Evolutionary conservation across 2,329 filamentous ascomycete species (phyloP).

Genomic region (Pleoardoris graminearum): DNA sequence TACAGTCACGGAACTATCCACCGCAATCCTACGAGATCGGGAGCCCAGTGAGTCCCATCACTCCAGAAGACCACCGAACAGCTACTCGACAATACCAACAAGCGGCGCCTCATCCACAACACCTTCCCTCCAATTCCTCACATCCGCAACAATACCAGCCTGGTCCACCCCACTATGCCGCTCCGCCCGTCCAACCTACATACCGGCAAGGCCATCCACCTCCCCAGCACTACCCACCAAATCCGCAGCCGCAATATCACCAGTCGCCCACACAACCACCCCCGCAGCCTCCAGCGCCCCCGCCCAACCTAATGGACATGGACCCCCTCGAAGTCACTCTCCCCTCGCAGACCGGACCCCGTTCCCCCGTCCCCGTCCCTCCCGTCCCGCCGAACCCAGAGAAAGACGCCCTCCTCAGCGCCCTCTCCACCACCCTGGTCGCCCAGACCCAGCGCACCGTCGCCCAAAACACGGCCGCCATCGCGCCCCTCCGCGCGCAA

Average conservation of each 20-base stretch:
- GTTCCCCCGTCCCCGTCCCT: constrained; percentile 65
- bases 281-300: constrained; percentile 12
- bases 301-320: constrained; percentile 60
- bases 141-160: constrained; percentile 22
- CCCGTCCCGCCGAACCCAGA: constrained; percentile 95
- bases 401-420: constrained; percentile 81
- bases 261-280: constrained; percentile 14
- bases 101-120: constrained; percentile 22
- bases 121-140: constrained; percentile 13
- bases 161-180: constrained; percentile 21
- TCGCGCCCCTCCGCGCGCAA: constrained; percentile 78
- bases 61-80: constrained; percentile 30
- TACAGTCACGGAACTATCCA: constrained; percentile 30
- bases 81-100: constrained; percentile 23
- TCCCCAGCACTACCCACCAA: constrained; percentile 40
- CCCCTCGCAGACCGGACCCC: constrained; percentile 52
- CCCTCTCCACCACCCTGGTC: constrained; percentile 72
- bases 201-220: constrained; percentile 24
- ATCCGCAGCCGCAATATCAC: constrained; percentile 7
- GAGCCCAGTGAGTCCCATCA: constrained; percentile 45
- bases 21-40: constrained; percentile 28
- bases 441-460: constrained; percentile 70
- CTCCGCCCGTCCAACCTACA: neutral
- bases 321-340: constrained; percentile 65
- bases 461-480: constrained; percentile 71